Evolutionary conservation across 2,329 filamentous ascomycete species (phyloP).

Genomic region (Arthrobotrys pseudoclavata): DNA sequence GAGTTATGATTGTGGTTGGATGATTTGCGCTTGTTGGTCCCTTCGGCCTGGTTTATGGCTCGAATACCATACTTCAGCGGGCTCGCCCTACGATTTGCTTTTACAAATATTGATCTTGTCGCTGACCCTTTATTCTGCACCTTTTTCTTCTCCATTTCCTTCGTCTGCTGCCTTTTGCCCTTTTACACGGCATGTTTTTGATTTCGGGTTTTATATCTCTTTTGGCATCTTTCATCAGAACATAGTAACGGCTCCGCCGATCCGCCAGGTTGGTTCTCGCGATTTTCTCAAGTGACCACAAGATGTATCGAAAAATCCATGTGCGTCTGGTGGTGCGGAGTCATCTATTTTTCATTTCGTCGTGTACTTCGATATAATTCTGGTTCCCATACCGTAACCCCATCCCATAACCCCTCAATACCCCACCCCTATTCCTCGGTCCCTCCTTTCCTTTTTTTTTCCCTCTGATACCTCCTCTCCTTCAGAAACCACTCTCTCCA

Average conservation of each 20-base stretch:
- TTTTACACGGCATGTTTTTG: slow-evolving; percentile 20
- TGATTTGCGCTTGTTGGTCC: slow-evolving; percentile 9
- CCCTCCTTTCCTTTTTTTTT: neutral
- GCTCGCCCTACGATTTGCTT: slow-evolving; percentile 34
- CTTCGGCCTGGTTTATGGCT: slow-evolving; percentile 3
- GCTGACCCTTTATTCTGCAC: slow-evolving; percentile 4
- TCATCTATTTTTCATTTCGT: slow-evolving; percentile 14
- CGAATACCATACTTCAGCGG: slow-evolving; percentile 16
- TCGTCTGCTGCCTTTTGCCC: neutral
- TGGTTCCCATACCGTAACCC: neutral
- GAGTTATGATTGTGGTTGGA: slow-evolving; percentile 49
- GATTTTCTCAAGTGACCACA: slow-evolving; percentile 17
- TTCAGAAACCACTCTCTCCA: neutral
- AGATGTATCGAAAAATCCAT: neutral
- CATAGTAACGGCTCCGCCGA: slow-evolving; percentile 6
- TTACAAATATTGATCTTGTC: slow-evolving; percentile 34
- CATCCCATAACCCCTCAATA: neutral
- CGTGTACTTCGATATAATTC: slow-evolving; percentile 14
- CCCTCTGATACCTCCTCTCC: slow-evolving; percentile 6
- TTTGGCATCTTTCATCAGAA: slow-evolving; percentile 13
- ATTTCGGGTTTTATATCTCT: neutral
- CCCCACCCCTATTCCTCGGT: neutral
- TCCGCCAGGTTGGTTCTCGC: slow-evolving; percentile 21
- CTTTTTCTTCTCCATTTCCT: neutral
- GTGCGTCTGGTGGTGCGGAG: slow-evolving; percentile 19